phyloP scores from a whole-genome alignment of 1,284 basidiomycete genomes.

The Mycosarcoma mackinlayi region DNA sequence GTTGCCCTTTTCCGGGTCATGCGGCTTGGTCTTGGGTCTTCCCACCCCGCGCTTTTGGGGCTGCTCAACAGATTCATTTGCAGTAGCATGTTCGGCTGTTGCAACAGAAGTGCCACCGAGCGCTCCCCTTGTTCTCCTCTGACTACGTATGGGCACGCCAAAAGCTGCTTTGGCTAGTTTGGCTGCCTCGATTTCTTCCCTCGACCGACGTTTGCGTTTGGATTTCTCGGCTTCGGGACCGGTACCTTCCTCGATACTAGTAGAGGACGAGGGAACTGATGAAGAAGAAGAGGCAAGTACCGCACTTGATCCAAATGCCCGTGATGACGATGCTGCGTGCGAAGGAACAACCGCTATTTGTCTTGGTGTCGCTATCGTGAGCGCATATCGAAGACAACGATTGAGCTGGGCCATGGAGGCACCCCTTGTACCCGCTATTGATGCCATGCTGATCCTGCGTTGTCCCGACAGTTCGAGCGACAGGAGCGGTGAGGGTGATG shows the following conservation, averaged over 20 bases:
- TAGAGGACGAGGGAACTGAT: background rate
- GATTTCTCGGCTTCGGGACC: conserved; percentile 6
- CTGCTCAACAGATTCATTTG: background rate
- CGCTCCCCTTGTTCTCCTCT: conserved; percentile 14
- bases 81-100: background rate
- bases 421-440: conserved; percentile 4
- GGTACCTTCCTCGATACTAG: background rate
- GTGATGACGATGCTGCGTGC: conserved; percentile 4
- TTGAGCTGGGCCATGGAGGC: conserved; percentile 3
- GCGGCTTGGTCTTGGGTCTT: conserved; percentile 1
- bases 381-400: background rate
- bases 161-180: conserved; percentile 17
- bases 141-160: conserved; percentile 20
- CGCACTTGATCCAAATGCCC: conserved; percentile 12
- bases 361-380: background rate
- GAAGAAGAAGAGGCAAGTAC: background rate
- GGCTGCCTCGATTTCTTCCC: conserved; percentile 20
- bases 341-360: background rate
- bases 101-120: conserved; percentile 1
- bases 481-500: background rate
- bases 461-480: background rate
- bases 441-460: background rate
- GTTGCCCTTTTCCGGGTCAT: background rate
- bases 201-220: conserved; percentile 18
- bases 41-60: background rate